Percentiles rank a stretch among this genome's conserved stretches.
Conservation (phyloP, 1,139 yeast genomes). For the Magnusiomyces fungicola region DNA sequence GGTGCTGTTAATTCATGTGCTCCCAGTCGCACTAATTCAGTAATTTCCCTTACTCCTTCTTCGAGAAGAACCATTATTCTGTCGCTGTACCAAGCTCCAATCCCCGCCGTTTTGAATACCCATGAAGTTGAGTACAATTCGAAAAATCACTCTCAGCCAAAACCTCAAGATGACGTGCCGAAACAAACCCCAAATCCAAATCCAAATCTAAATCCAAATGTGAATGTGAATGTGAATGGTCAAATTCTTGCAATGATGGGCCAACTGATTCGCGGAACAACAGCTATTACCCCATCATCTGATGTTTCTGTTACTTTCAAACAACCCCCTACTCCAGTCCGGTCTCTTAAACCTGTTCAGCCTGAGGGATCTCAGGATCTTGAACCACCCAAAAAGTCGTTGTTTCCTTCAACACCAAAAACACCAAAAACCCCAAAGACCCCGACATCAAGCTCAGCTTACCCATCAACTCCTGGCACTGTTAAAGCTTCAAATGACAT, state of each 20-base stretch:
- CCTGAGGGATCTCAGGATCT: not conserved
- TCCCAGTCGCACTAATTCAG: conserved; percentile 2
- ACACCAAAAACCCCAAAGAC: not conserved
- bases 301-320: not conserved
- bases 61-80: conserved; percentile 27
- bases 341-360: not conserved
- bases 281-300: not conserved
- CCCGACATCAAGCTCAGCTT: not conserved
- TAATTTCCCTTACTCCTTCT: conserved; percentile 13
- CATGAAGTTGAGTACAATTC: conserved; percentile 13
- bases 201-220: not conserved
- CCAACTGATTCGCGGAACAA: conserved; percentile 1
- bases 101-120: conserved; percentile 23
- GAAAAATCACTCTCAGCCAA: not conserved
- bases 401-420: not conserved
- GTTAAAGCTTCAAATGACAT: not conserved
- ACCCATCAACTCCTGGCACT: not conserved
- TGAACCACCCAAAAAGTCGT: not conserved
- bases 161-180: not conserved
- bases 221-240: not conserved
- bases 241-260: conserved; percentile 1
- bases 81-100: conserved; percentile 27
- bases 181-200: not conserved
- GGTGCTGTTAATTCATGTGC: conserved; percentile 20
- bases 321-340: not conserved